Base-by-base conservation (phyloP, 2,329 filamentous ascomycete genomes). In the Huntiella abstrusa region DNA sequence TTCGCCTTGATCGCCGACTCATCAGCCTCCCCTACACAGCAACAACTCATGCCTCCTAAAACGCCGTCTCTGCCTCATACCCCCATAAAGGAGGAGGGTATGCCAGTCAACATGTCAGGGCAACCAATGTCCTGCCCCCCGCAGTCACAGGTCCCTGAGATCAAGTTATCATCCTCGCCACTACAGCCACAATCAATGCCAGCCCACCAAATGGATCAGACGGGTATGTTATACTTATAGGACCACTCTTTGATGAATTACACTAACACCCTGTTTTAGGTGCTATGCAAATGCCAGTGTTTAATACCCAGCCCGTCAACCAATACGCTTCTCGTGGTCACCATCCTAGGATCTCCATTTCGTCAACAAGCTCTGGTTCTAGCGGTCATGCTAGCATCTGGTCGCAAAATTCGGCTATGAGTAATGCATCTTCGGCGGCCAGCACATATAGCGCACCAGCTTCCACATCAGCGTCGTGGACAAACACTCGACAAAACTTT, bases 341-440 rank as follows among this genome's bases (percentile, higher is more conserved):
- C 53, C 62, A 63, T 33, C 61, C 64, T 33, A 59, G 64, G 42
- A 65, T 67, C 46, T 66, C 64, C n/a, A 60, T 66, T 33, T 70
- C 68, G 1, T 69, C 68, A 2, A 66, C 66, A 5, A 69, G 66
- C 54, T 67, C 66, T 8, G 63, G 63, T 13, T 69, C 66, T 13
- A 68, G 66, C 3, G 66, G 66, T n/a, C 64, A 67, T 47, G 61
- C 64, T 11, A 68, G 66, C 35, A 59, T 67, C 46, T 62, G 64
- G 59, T 69, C 67, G 3, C 64, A 54, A 8, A 52, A 56, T 8
- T 46, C 49, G 11, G 55, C 58, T 15, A 52, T 56, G 49, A 56
- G 54, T 49, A 58, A 57, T 15, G 40, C 47, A 4, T 51, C 51
- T 3, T 39, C 48, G 15, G 32, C 47, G 11, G n/a, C 37, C 10